Evolutionary conservation across 2,329 filamentous ascomycete genomes (phyloP).

Genomic region (Botrytis porri): DNA sequence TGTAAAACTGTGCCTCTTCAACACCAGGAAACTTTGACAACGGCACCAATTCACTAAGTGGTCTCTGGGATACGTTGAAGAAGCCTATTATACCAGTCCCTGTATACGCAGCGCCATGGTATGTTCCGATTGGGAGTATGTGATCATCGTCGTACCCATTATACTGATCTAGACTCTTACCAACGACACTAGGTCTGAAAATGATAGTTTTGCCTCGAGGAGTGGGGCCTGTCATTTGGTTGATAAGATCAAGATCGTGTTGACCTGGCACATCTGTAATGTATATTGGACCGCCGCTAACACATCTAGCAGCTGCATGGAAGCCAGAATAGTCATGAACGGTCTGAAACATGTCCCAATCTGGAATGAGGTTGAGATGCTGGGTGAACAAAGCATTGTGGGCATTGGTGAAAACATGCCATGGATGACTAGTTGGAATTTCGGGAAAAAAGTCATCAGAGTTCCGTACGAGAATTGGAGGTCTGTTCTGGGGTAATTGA

Average conservation of each 20-base stretch:
- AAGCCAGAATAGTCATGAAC: constrained; percentile 69
- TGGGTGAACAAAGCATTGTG: constrained; percentile 82
- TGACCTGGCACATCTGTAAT: constrained; percentile 87
- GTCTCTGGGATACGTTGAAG: constrained; percentile 72
- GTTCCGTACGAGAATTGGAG: constrained; percentile 74
- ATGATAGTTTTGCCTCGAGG: constrained; percentile 72
- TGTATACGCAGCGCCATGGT: constrained; percentile 63
- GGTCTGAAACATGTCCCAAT: constrained; percentile 73
- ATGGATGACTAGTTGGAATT: constrained; percentile 75
- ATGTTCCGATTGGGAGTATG: constrained; percentile 75
- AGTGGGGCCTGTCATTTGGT: constrained; percentile 76
- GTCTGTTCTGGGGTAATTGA: constrained; percentile 73
- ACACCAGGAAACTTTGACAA: constrained; percentile 73
- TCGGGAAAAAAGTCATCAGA: constrained; percentile 92
- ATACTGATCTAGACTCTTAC: constrained; percentile 71
- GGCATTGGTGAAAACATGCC: constrained; percentile 94
- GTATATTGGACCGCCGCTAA: constrained; percentile 89
- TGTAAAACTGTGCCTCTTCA: constrained; percentile 55
- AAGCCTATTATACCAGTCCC: constrained; percentile 77
- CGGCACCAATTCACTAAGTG: constrained; percentile 66
- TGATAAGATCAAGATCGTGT: constrained; percentile 72
- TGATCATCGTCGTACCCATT: constrained; percentile 69
- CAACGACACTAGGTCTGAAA: constrained; percentile 72
- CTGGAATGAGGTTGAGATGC: constrained; percentile 81
- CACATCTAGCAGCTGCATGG: constrained; percentile 84